These are phyloP conservation scores for Malus domestica DNA, from an alignment of 306 rosid genomes.

Conservation along the genomic window ASM211411v1 NC_041802.1:400001-400500, in stretches of 20 bases:
- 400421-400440: background rate
- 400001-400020: background rate
- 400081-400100: background rate
- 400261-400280: background rate
- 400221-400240: background rate
- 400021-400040: background rate
- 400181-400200: constrained; percentile 80
- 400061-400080: background rate
- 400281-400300: background rate
- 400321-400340: constrained; percentile 68
- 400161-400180: constrained; percentile 66
- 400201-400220: constrained; percentile 68
- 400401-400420: constrained; percentile 33
- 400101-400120: background rate
- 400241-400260: background rate
- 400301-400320: constrained; percentile 1
- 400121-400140: background rate
- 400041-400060: background rate
- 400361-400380: constrained; percentile 83
- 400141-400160: background rate
- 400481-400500: background rate
- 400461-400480: background rate
- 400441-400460: background rate
- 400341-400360: constrained; percentile 90
- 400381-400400: constrained; percentile 92